Evolutionary conservation across 129 eudicot genomes (phyloP), one percentile per base, ranked within the genome.

Genomic region (Smallanthus sonchifolius): DNA sequence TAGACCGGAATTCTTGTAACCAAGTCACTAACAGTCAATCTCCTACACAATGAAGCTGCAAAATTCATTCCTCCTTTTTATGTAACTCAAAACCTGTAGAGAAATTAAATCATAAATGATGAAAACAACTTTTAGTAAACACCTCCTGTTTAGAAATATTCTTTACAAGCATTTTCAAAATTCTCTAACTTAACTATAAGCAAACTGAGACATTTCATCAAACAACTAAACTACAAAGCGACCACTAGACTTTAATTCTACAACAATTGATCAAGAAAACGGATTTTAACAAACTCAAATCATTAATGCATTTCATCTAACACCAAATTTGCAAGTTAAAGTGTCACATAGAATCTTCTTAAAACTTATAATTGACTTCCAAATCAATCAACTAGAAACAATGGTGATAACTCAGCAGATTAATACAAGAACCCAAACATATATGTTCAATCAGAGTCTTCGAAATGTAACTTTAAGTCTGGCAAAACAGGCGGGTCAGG

Each of bases 11-110:
- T 72, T 67, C 55, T 86, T 15, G 91, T 43, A 15, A 91, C 75
- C 73, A 90, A 73, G 63, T 94, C 88, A 47, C 87, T 85, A 65
- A 90, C 74, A 51, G 85, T 86, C 67, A 82, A 79, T 82, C 98
- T 88, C 80, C 75, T 85, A 75, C 86, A 86, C 37, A 94, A 59
- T 2, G 91, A 86, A 38, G 91, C 81, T 38, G 86, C 88, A 48
- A 76, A 74, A 82, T 88, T 94, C 97, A 94, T 90, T 72, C 38
- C 71, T 65, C 54, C 65, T 57, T 67, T 49, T 44, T 69, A 61
- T 19, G 59, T 34, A 79, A 65, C 67, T 32, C 61, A 65, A 73
- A 34, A 79, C 78, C 72, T 70, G 79, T 75, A 64, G 42, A 61
- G 16, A 59, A 72, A 48, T 45, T 45, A 73, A 42, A 66, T 47